A percentile compares a stretch with the other conserved stretches of the same genome.
Evolutionary conservation across 768 basidiomycete species (phyloP).

Genomic region (Hemileccinum impolitum): DNA sequence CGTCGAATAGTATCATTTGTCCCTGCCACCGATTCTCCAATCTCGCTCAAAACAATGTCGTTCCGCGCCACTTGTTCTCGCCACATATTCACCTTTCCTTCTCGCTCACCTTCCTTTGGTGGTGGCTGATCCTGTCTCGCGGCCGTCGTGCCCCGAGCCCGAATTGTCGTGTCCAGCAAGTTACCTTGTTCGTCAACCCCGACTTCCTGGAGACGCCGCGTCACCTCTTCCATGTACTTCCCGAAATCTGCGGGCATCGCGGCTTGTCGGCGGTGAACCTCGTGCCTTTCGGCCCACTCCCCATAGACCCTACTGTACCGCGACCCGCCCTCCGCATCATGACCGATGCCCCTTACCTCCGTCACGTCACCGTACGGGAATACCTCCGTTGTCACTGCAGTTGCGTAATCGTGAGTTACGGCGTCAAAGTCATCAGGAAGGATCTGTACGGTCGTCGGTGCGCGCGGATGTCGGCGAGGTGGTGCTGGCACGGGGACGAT

Average conservation of each 20-base stretch:
- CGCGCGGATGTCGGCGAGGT: conserved; percentile 24
- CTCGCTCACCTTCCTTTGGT: conserved; percentile 16
- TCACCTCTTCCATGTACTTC: conserved; percentile 28
- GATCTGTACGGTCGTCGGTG: conserved; percentile 32
- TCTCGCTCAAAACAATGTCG: conserved; percentile 20
- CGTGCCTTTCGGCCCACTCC: conserved; percentile 30
- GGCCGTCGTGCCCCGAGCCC: conserved; percentile 2
- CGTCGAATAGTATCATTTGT: conserved; percentile 15
- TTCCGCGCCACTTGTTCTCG: conserved; percentile 49
- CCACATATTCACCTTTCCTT: conserved; percentile 50
- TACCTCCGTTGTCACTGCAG: conserved; percentile 24
- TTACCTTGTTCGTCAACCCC: conserved; percentile 29
- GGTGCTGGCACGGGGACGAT: conserved; percentile 21
- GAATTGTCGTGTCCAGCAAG: conserved; percentile 17
- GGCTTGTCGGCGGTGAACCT: conserved; percentile 25
- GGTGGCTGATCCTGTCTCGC: conserved; percentile 6
- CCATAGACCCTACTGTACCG: conserved; percentile 31
- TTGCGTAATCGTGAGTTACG: conserved; percentile 26
- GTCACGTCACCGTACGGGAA: conserved; percentile 23
- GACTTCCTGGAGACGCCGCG: conserved; percentile 36
- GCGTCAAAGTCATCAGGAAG: conserved; percentile 32
- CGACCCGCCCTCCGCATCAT: conserved; percentile 2
- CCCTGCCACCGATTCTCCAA: conserved; percentile 15
- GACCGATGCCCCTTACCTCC: conserved; percentile 10
- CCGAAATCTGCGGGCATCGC: conserved; percentile 25